Evolutionary conservation across 148 eudicot genomes (phyloP), one percentile per base, ranked within the genome.

Genomic region (Silene latifolia): DNA sequence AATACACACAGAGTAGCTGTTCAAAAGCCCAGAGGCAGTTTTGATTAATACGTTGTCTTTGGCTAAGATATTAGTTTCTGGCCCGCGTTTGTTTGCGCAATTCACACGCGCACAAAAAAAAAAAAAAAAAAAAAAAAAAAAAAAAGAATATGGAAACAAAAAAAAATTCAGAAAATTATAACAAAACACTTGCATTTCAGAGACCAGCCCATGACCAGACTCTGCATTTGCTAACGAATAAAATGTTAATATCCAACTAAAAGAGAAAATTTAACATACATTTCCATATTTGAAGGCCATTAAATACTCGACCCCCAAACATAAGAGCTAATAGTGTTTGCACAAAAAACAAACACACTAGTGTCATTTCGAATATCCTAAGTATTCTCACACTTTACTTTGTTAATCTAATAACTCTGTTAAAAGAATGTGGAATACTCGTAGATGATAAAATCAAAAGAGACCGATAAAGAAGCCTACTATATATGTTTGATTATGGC

Each of bases 381-480:
- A 51, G 56, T 12, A 12, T 15, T 12, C 14, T 51, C 56, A 51
- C 56, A 51, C 18, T 51, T 13, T 51, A 51, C 56, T 13, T 54
- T 24, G 71, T 20, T 75, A 71, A 72, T 46, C 72, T 65, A 72
- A 42, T 72, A 57, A 76, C 72, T 76, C 62, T n/a, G 63, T 47
- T 9, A 51, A 72, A 72, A 78, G 46, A 63, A 75, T 57, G 79
- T 67, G 77, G 77, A 77, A 77, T 65, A 39, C 44, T 39, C 44
- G 44, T 39, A 78, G 74, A 79, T 67, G 35, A 72, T 73, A 77
- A 71, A 67, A 69, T n/a, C 3, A 19, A 42, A 74, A 23, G 24
- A 74, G 66, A 46, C 56, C 5, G 20, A 69, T 76, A 77, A 57
- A 24, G 59, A 70, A 76, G 76, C 81, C 78, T 82, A 80, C 87